A percentile compares a stretch with the other conserved stretches of the same genome.
These are phyloP conservation scores for Rhodosporidiobolus odoratus DNA, from an alignment of 768 basidiomycete species.

Conservation along the genomic window DNA sequence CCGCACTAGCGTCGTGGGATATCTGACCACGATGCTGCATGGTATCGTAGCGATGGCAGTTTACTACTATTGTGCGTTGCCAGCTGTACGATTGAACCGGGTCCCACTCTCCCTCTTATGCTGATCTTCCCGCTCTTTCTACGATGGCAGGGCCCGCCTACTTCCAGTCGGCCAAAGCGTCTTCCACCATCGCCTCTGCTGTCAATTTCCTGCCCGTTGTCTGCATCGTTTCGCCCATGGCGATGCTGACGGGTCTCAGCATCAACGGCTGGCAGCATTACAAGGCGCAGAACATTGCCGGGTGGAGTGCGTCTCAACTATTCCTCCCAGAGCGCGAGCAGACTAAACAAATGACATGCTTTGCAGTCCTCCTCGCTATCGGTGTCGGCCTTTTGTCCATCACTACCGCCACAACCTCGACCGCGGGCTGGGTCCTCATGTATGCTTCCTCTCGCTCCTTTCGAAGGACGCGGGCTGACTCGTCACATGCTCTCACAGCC, in stretches of 20 bases:
- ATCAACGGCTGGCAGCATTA: constrained; percentile 49
- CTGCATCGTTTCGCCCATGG: constrained; percentile 49
- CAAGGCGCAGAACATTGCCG: constrained; percentile 46
- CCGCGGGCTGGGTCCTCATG: constrained; percentile 13
- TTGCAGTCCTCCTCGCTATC: constrained; percentile 42
- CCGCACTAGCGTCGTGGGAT: constrained; percentile 48
- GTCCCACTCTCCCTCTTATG: neutral
- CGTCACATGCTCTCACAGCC: constrained; percentile 13
- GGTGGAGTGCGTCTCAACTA: constrained; percentile 44
- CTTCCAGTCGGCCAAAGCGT: neutral
- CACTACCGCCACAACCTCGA: constrained; percentile 33
- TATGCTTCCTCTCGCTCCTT: neutral
- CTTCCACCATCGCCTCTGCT: neutral
- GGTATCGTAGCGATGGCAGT: constrained; percentile 22
- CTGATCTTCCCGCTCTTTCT: neutral
- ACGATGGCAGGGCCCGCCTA: neutral
- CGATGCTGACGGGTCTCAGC: constrained; percentile 48
- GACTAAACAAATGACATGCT: neutral
- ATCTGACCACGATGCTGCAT: constrained; percentile 47
- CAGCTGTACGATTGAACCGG: no score
- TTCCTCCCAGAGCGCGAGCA: neutral
- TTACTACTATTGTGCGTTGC: constrained; percentile 5
- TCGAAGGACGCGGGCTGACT: neutral
- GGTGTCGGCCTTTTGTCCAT: constrained; percentile 49
- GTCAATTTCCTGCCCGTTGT: constrained; percentile 8